Conservation (phyloP, 257 asterid genomes). For the Scutellaria baicalensis region DNA sequence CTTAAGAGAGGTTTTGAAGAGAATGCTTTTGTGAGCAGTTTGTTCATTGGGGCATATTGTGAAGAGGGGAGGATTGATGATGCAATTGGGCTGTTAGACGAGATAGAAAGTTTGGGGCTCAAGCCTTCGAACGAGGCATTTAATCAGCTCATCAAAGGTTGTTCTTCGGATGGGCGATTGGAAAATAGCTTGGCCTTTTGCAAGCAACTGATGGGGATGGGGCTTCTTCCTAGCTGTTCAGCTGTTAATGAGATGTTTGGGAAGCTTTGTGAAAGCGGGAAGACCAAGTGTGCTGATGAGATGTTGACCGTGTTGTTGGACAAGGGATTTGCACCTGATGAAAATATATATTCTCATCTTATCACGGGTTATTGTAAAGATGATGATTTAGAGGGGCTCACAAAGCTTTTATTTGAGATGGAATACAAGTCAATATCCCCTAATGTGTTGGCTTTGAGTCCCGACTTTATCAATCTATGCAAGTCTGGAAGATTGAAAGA, state of each 20-base stretch:
- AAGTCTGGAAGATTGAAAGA: constrained; percentile 46
- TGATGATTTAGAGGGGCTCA: constrained; percentile 37
- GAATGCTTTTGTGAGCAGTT: constrained; percentile 52
- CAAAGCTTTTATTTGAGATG: constrained; percentile 68
- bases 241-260: constrained; percentile 41
- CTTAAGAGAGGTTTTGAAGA: constrained; percentile 63
- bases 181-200: constrained; percentile 52
- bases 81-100: constrained; percentile 36
- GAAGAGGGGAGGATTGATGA: constrained; percentile 46
- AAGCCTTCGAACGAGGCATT: constrained; percentile 55
- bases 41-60: constrained; percentile 46
- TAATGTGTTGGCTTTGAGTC: constrained; percentile 20
- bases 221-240: constrained; percentile 41
- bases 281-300: constrained; percentile 48
- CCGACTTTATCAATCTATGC: constrained; percentile 37
- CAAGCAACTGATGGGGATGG: constrained; percentile 39
- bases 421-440: constrained; percentile 49
- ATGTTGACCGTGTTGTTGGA: constrained; percentile 53
- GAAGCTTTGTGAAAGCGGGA: constrained; percentile 48
- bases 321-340: constrained; percentile 52
- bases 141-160: constrained; percentile 43
- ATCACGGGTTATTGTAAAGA: constrained; percentile 51
- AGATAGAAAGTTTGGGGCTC: constrained; percentile 45
- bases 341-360: constrained; percentile 42
- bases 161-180: constrained; percentile 41